Conservation (phyloP, 305 asterid species). For the Striga hermonthica region DNA sequence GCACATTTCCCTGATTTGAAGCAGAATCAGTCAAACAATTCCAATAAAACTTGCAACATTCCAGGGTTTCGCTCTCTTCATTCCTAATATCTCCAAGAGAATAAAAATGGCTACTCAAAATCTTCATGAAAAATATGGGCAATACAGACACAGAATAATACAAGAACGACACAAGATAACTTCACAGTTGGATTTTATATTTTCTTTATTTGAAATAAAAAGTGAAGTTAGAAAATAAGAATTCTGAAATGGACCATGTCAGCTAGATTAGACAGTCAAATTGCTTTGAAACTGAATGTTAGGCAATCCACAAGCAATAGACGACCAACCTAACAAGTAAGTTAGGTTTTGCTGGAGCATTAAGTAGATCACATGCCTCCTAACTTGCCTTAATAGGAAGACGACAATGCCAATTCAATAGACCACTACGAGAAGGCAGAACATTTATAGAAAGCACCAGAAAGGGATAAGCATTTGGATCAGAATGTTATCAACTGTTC, state of each 20-base stretch:
- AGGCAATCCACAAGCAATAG: neutral
- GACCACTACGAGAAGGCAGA: neutral
- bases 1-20: constrained; percentile 8
- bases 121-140: too few relatives aligned
- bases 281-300: neutral
- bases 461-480: neutral
- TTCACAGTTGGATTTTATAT: too few relatives aligned
- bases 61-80: too few relatives aligned
- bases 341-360: neutral
- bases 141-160: too few relatives aligned
- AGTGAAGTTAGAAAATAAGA: too few relatives aligned
- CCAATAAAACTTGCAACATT: neutral
- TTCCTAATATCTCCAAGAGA: too few relatives aligned
- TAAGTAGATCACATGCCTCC: neutral
- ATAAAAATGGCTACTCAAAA: too few relatives aligned
- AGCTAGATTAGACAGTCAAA: neutral
- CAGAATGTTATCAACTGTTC: neutral
- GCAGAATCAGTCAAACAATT: neutral
- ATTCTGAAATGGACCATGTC: neutral
- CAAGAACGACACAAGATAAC: too few relatives aligned
- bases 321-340: neutral
- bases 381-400: neutral
- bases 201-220: too few relatives aligned
- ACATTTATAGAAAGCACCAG: neutral
- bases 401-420: neutral